A percentile compares a stretch with the other conserved stretches of the same genome.
phyloP scores from a whole-genome alignment of 805 yeast species.

The Tetrapisispora fleetii region DNA sequence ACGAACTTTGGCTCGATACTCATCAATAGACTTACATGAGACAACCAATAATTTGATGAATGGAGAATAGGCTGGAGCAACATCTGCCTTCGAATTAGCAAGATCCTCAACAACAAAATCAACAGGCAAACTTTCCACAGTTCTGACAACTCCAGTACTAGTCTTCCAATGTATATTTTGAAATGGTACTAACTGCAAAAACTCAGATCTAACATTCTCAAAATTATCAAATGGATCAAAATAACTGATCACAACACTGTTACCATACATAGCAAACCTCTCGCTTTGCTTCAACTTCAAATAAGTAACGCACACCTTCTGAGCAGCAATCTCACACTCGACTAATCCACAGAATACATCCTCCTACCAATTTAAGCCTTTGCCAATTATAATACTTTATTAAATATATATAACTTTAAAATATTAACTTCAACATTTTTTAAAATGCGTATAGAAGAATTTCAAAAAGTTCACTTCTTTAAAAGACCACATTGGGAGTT shows the following conservation, averaged over 20 bases:
- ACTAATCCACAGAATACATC: too few relatives aligned
- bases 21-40: conserved; percentile 55
- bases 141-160: conserved; percentile 17
- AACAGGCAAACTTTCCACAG: conserved; percentile 18
- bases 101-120: conserved; percentile 13
- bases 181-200: conserved; percentile 22
- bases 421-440: too few relatives aligned
- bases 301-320: too few relatives aligned
- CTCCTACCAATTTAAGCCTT: too few relatives aligned
- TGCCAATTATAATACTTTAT: too few relatives aligned
- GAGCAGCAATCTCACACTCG: too few relatives aligned
- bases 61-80: conserved; percentile 22
- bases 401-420: too few relatives aligned
- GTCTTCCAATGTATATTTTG: conserved; percentile 28
- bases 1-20: conserved; percentile 68
- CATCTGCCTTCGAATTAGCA: not conserved
- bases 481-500: too few relatives aligned
- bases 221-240: conserved; percentile 30
- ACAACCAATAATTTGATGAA: conserved; percentile 63
- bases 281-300: not conserved
- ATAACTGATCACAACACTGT: conserved; percentile 18
- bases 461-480: too few relatives aligned
- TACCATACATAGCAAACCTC: not conserved
- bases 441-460: too few relatives aligned
- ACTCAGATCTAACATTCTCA: conserved; percentile 22